A percentile compares a stretch with the other conserved stretches of the same genome.
Evolutionary conservation across 1,284 basidiomycete species (phyloP).

Genomic region (Golubevia pallescens): DNA sequence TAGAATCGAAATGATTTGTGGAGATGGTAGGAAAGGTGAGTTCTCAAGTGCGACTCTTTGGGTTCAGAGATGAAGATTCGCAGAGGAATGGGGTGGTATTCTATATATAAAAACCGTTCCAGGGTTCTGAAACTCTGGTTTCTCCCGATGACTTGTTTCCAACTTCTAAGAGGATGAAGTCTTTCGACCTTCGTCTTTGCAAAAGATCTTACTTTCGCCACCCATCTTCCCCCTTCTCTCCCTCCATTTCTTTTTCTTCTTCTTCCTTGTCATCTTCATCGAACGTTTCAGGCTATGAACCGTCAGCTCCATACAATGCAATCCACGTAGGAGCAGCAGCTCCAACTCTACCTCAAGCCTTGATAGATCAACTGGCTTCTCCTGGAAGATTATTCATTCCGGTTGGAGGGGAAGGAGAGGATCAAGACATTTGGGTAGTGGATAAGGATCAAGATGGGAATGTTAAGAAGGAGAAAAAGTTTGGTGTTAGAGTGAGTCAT

Average conservation of each 20-base stretch:
- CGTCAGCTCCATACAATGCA: conserved; percentile 77
- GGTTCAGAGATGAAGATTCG: neutral
- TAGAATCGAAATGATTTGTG: conserved; percentile 73
- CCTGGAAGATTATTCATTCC: conserved; percentile 95
- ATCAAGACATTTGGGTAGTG: conserved; percentile 61
- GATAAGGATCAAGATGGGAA: conserved; percentile 80
- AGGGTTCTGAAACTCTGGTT: too few species aligned
- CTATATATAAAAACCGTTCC: too few species aligned
- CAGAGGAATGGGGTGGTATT: neutral
- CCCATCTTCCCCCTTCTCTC: neutral
- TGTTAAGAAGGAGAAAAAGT: conserved; percentile 74
- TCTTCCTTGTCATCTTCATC: too few species aligned
- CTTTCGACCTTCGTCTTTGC: too few species aligned
- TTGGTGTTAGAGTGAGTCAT: conserved; percentile 77
- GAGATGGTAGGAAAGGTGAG: conserved; percentile 80
- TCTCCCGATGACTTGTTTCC: too few species aligned
- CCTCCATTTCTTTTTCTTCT: neutral
- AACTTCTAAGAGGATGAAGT: too few species aligned
- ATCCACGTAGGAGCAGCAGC: conserved; percentile 97
- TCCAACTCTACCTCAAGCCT: conserved; percentile 71
- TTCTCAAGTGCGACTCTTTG: neutral
- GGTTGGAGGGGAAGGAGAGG: conserved; percentile 74
- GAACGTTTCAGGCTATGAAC: conserved; percentile 1
- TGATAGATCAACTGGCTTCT: conserved; percentile 76
- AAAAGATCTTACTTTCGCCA: too few species aligned